Conservation (phyloP, 1,284 basidiomycete genomes). For the Mycosarcoma maydis region DNA sequence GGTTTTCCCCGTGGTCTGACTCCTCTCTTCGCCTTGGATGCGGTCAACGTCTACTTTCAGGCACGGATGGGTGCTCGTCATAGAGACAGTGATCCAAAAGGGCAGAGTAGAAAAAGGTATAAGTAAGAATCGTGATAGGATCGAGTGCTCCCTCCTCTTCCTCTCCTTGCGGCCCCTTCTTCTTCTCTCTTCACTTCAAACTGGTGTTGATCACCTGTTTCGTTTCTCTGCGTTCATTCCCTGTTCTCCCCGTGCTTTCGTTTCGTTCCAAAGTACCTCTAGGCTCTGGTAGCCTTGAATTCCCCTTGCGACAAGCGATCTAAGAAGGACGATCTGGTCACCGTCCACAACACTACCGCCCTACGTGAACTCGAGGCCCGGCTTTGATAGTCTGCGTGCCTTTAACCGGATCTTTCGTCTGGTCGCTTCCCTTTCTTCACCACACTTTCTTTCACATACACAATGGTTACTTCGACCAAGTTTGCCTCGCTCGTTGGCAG, state of each 20-base stretch:
- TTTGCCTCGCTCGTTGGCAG: constrained; percentile 34
- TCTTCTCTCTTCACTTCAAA: neutral
- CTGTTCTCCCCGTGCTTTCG: neutral
- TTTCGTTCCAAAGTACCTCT: constrained; percentile 7
- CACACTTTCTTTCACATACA: constrained; percentile 3
- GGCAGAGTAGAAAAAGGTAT: constrained; percentile 7
- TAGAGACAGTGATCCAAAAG: neutral
- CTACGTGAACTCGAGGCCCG: constrained; percentile 5
- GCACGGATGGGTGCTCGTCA: neutral
- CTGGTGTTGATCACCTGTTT: constrained; percentile 18
- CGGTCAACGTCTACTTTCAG: constrained; percentile 2
- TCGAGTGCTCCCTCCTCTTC: neutral
- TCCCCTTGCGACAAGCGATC: constrained; percentile 1
- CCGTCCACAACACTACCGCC: neutral
- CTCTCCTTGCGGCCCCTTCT: constrained; percentile 17
- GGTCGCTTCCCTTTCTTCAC: neutral
- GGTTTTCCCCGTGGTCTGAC: neutral
- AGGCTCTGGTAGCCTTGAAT: constrained; percentile 40
- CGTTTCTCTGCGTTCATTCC: constrained; percentile 16
- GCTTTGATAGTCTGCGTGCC: constrained; percentile 32
- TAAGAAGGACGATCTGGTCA: constrained; percentile 19
- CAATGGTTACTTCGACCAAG: constrained; percentile 27
- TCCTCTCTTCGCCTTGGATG: neutral
- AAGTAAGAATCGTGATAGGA: no score
- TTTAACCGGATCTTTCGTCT: neutral